Percentiles rank a stretch among this genome's conserved stretches.
These are phyloP conservation scores for Colletotrichum chlorophyti DNA, from an alignment of 2,329 filamentous ascomycete genomes.

Conservation along the genomic window DNA sequence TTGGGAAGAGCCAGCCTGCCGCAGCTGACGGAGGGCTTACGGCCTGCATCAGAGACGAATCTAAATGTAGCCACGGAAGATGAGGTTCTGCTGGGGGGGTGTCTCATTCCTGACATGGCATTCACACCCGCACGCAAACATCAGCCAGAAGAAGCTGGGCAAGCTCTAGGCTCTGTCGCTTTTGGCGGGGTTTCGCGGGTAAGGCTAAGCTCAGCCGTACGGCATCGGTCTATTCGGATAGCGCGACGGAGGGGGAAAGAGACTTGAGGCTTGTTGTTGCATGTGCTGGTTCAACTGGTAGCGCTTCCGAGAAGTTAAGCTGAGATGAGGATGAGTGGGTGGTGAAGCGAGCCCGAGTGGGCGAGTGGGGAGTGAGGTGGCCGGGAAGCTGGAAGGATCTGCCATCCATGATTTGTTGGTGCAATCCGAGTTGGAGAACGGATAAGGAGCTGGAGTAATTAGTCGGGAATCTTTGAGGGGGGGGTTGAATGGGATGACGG, in stretches of 20 bases:
- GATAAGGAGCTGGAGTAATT: background rate
- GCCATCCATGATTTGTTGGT: too few species aligned
- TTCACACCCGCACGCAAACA: background rate
- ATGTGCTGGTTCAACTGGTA: background rate
- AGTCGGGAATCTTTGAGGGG: too few species aligned
- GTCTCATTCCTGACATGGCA: constrained; percentile 8
- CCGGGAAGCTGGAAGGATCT: constrained; percentile 9
- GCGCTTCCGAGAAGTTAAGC: constrained; percentile 22
- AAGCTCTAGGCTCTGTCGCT: too few species aligned
- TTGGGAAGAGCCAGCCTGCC: too few species aligned
- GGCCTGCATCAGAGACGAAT: constrained; percentile 16
- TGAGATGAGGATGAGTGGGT: background rate
- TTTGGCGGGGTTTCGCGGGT: background rate
- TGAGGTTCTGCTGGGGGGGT: background rate
- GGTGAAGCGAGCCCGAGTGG: too few species aligned
- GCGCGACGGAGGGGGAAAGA: constrained; percentile 3
- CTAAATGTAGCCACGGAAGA: constrained; percentile 18
- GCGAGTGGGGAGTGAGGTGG: too few species aligned
- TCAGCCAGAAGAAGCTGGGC: background rate
- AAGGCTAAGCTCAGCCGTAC: constrained; percentile 16
- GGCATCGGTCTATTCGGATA: background rate
- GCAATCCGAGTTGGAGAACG: too few species aligned
- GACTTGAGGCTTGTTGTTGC: constrained; percentile 12
- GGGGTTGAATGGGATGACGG: constrained; percentile 1
- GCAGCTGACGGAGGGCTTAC: constrained; percentile 22